phyloP scores from a whole-genome alignment of 305 asterid species.

The Solanum aculeatissimum region DNA sequence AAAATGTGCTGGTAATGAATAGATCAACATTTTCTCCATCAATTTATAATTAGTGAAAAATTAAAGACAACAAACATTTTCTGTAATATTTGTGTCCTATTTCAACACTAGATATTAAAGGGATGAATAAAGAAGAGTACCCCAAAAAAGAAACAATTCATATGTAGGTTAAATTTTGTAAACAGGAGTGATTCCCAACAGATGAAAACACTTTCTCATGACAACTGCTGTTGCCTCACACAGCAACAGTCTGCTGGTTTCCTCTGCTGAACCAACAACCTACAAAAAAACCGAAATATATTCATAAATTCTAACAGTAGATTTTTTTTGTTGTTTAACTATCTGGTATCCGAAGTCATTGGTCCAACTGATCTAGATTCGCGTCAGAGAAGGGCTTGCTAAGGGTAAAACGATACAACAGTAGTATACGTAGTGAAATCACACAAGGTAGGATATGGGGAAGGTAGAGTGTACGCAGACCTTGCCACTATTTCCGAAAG shows the following conservation, averaged over 20 bases:
- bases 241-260: conserved; percentile 67
- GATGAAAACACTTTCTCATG: conserved; percentile 77
- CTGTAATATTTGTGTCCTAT: not conserved
- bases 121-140: not conserved
- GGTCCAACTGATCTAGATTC: not conserved
- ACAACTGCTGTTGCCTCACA: conserved; percentile 94
- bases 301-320: not conserved
- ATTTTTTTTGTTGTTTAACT: not conserved
- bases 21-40: not conserved
- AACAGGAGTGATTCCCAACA: conserved; percentile 84
- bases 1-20: not conserved
- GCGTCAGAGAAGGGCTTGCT: not conserved
- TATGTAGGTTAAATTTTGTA: conserved; percentile 46
- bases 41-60: not conserved
- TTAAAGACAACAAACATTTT: not conserved
- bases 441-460: too few species aligned
- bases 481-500: too few species aligned
- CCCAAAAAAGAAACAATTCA: not conserved
- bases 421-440: too few species aligned
- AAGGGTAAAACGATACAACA: not conserved
- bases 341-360: not conserved
- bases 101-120: not conserved
- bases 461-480: too few species aligned
- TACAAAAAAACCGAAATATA: conserved; percentile 1
- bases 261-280: conserved; percentile 79